Base-by-base conservation (phyloP, 2,329 filamentous ascomycete species). In the Pleoardoris graminearum region DNA sequence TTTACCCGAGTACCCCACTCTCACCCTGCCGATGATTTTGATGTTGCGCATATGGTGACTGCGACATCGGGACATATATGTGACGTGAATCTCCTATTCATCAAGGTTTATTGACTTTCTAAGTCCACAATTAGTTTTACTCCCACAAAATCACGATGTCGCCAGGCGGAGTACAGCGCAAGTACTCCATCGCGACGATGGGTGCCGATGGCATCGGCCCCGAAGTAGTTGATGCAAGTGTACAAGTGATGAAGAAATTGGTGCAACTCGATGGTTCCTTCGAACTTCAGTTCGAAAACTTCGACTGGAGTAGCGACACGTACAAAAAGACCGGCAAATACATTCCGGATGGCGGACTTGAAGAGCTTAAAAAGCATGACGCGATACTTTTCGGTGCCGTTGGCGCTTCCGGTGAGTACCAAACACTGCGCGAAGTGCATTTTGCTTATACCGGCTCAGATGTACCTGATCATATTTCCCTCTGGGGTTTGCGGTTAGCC, bases 331-430 rank as follows among this genome's bases (percentile, higher is more conserved):
- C 80, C 0, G 86, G 86, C 1, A 79, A 82, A 58, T 89, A 87
- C 63, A 85, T 87, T 7, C 83, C 84, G 0, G 79, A 83, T 19
- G 83, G 80, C 27, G 84, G 82, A 1, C 74, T 86, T 1, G 80
- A 85, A 7, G 76, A 76, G 6, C 73, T 89, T 19, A 77, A 77
- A 57, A 77, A 76, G 48, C 85, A 86, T 58, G 82, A 89, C 63
- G 85, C 86, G 2, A 86, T 88, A 49, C 79, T 87, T 38, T 88
- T 89, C 55, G 86, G 86, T 12, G 85, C 86, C 6, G 86, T 88
- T 4, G 86, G 86, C 11, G 83, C 82, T 39, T 84, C 83, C 19
- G 76, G 78, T 79, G 73, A 17, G 67, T 59, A 29, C 11, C 10
- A 21, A 14, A 2, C 23, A 1, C 2, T 17, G 19, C 32, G 39